Evolutionary conservation across 257 asterid genomes (phyloP), one percentile per base, ranked within the genome.

Genomic region (Parsonsia alboflavescens): DNA sequence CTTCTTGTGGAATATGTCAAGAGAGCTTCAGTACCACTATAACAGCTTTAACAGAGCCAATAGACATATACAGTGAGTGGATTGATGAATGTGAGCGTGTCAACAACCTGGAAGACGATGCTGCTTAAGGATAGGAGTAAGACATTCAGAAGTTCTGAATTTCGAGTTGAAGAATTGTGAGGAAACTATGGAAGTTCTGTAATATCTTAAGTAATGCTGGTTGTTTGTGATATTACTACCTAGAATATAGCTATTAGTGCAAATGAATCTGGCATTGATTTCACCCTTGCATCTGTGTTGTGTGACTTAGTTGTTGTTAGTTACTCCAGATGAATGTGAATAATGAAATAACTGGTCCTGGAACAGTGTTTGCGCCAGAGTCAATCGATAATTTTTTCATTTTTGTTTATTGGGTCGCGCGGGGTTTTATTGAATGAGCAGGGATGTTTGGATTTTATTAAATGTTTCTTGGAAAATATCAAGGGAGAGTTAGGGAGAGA

Each of bases 41-140:
- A 50, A 91, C 92, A 84, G 97, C 97, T 71, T 71, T 91, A 73
- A 86, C 96, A 0, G 98, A 93, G 86, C 79, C 97, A 30, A 93
- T 93, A 49, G 97, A 91, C 82, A 79, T 91, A 89, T 94, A 94
- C 70, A 86, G 97, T 65, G 99, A 94, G 77, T 94, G 99, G 99
- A 94, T 94, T 49, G 99, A 94, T 22, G 99, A 94, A 82, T 94
- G 99, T 13, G 98, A 94, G 70, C 92, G 94, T 0, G 97, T 89
- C 77, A 94, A 92, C 77, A 86, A 79, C 76, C 76, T 39, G 21
- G 97, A 84, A 72, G 98, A 84, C 1, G 98, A 91, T 13, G 98
- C 81, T 21, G 91, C 76, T 7, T 79, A 83, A 82, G 73, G 62
- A 26, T 30, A 65, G 56, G 53, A 5, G 39, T 12, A n/a, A 16